A percentile compares a stretch with the other conserved stretches of the same genome.
phyloP scores from a whole-genome alignment of 805 yeast species.

The Brettanomyces sp. region DNA sequence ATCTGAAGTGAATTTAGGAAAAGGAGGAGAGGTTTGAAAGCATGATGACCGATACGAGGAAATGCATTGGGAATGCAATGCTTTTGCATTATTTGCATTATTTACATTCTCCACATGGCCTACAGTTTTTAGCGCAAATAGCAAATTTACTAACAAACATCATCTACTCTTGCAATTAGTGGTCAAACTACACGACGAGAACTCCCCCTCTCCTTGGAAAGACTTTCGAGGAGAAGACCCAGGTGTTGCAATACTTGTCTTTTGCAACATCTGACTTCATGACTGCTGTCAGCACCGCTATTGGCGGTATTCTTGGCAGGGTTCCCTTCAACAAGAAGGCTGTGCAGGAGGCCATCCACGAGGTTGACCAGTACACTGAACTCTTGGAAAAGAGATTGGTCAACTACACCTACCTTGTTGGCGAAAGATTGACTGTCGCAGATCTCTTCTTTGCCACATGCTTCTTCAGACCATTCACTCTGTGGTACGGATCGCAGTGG shows the following conservation, averaged over 20 bases:
- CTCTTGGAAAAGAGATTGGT: slow-evolving; percentile 47
- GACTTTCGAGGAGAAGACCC: slow-evolving; percentile 52
- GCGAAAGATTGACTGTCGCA: slow-evolving; percentile 37
- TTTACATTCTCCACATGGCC: too few species aligned
- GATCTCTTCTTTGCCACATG: slow-evolving; percentile 35
- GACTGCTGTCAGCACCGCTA: slow-evolving; percentile 35
- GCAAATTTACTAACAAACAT: too few species aligned
- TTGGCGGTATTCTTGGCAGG: slow-evolving; percentile 54
- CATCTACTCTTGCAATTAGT: slow-evolving; percentile 24
- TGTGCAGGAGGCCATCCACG: slow-evolving; percentile 23
- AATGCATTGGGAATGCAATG: too few species aligned
- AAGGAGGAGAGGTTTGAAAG: background rate
- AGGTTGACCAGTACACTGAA: slow-evolving; percentile 29
- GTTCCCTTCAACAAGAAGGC: slow-evolving; percentile 71
- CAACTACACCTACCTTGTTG: slow-evolving; percentile 37
- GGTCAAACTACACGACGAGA: slow-evolving; percentile 34
- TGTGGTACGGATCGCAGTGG: slow-evolving; percentile 41
- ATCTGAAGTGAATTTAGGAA: slow-evolving; percentile 35
- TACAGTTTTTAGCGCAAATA: too few species aligned
- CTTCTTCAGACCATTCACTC: slow-evolving; percentile 37
- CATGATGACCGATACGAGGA: too few species aligned
- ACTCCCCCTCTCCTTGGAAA: slow-evolving; percentile 47
- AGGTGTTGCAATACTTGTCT: slow-evolving; percentile 70
- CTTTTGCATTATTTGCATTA: too few species aligned
- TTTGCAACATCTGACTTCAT: slow-evolving; percentile 63